Base-by-base conservation (phyloP, 441 rosid genomes). In the Arabidopsis lyrata region DNA sequence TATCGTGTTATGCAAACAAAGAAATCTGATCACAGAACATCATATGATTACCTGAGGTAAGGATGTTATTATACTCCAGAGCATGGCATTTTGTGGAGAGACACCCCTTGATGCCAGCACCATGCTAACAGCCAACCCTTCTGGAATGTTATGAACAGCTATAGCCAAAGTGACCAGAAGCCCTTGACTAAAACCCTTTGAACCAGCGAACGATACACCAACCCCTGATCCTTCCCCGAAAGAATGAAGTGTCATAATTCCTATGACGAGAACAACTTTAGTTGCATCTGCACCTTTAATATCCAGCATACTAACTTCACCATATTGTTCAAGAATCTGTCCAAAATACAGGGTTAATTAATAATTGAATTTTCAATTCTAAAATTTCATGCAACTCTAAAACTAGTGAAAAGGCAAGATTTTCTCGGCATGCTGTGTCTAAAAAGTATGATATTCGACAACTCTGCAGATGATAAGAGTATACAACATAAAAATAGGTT, bases 161-260 rank as follows among this genome's bases (percentile, higher is more conserved):
- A 96, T 93, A 68, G 98, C 99, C 85, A 96, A 83, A 68, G 98
- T 93, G 67, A 96, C 97, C 78, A 91, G 71, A 79, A 96, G 98
- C 66, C 99, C 98, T 87, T 90, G 98, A 63, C 91, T 80, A 75
- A 93, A 91, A 48, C 98, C 98, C 84, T 91, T 93, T 56, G 97
- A 84, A 62, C 99, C 98, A 36, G 97, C 97, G 67, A 96, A 96
- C 12, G 99, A 93, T 62, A 93, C 99, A 74, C 99, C 99, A 66
- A 96, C 98, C 49, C 98, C 98, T 45, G 97, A 90, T 54, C 99
- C 99, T 82, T 96, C 98, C 66, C 98, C 99, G 39, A 96, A 93
- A 67, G 99, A 96, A 84, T 96, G 99, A 72, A 96, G 98, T 64
- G 99, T 96, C 99, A 96, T 96, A 57, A 96, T 96, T 59, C 99